phyloP scores from a whole-genome alignment of 352 stramenopile species.

The Pythium scleroteichum region DNA sequence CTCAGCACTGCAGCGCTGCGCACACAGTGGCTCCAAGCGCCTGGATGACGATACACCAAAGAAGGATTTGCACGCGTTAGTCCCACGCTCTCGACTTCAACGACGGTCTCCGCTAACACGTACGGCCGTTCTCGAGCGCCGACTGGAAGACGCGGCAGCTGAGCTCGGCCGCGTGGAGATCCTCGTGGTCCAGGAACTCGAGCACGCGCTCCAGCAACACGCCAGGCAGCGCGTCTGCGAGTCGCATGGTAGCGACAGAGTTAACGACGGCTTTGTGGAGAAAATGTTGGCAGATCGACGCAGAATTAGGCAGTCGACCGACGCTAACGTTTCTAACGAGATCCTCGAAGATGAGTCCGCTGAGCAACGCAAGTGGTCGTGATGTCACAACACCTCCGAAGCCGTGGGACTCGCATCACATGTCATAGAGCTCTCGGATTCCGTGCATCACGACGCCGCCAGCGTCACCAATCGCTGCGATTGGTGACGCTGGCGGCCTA shows the following conservation, averaged over 20 bases:
- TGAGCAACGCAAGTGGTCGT: too few species aligned
- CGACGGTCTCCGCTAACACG: too few species aligned
- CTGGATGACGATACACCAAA: background rate
- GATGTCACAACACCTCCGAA: too few species aligned
- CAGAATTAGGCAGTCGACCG: background rate
- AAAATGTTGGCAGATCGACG: background rate
- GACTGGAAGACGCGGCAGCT: background rate
- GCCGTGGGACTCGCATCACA: too few species aligned
- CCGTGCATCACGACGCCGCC: too few species aligned
- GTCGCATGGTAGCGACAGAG: too few species aligned
- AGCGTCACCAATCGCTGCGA: too few species aligned
- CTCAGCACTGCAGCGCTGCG: background rate
- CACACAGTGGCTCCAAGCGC: background rate
- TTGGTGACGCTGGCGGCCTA: too few species aligned
- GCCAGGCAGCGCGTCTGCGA: constrained; percentile 1
- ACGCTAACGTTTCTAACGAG: constrained; percentile 1
- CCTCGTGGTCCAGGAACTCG: background rate
- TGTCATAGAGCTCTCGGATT: too few species aligned
- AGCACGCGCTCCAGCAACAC: constrained; percentile 4
- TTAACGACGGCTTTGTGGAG: too few species aligned
- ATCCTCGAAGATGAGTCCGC: background rate
- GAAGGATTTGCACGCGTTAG: too few species aligned
- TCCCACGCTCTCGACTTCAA: too few species aligned
- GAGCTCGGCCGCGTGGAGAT: constrained; percentile 5
- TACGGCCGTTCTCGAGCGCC: background rate